phyloP scores from a whole-genome alignment of 371 early-diverging fungal species.

The Syncephalastrum sp. region DNA sequence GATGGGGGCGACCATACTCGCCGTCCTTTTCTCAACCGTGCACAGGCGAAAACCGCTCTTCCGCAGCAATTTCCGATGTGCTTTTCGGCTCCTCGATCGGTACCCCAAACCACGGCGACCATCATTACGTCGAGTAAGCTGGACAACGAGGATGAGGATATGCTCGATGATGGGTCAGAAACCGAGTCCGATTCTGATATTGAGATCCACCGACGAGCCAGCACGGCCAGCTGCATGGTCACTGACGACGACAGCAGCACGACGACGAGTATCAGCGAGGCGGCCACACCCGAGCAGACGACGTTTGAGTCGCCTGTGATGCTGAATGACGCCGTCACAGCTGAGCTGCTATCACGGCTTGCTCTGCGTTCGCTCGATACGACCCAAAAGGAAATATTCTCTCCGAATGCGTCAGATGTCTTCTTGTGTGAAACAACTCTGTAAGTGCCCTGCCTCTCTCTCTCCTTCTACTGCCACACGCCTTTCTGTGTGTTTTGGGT shows the following conservation, averaged over 20 bases:
- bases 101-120: not conserved
- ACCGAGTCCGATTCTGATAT: not conserved
- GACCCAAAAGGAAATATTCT: conserved; percentile 15
- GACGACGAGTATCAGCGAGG: conserved; percentile 30
- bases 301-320: conserved; percentile 12
- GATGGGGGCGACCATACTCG: not conserved
- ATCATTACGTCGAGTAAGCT: conserved; percentile 3
- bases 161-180: not conserved
- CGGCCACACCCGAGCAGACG: conserved; percentile 29
- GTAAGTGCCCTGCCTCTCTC: conserved; percentile 17
- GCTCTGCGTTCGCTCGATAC: conserved; percentile 23
- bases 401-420: conserved; percentile 34
- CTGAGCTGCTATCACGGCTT: conserved; percentile 22
- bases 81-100: not conserved
- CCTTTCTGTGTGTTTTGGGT: conserved; percentile 4
- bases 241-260: conserved; percentile 3
- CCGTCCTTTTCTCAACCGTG: not conserved
- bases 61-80: not conserved
- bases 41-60: too few species aligned
- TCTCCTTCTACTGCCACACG: too few species aligned
- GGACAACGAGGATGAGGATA: conserved; percentile 2
- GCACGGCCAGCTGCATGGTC: not conserved
- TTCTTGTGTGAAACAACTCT: conserved; percentile 30
- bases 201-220: too few species aligned
- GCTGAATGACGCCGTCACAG: conserved; percentile 19